These are phyloP conservation scores for Fragosphaeria purpurea DNA, from an alignment of 2,329 filamentous ascomycete genomes.

Conservation along the genomic window DNA sequence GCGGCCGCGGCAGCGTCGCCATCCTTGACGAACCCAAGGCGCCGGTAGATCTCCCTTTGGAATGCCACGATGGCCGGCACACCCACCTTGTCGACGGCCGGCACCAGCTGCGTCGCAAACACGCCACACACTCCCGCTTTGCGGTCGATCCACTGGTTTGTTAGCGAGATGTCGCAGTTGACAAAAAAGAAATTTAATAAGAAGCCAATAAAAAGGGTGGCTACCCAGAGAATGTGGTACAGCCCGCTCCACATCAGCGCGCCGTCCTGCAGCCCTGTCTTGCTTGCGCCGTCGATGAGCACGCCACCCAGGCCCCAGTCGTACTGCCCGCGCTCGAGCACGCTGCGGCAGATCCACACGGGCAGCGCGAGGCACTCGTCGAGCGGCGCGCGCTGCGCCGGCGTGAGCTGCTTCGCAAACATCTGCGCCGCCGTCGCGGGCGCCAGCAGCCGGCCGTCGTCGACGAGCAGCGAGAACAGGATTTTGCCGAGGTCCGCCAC, in stretches of 20 bases:
- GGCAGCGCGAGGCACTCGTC: slow-evolving; percentile 11
- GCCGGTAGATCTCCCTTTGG: slow-evolving; percentile 6
- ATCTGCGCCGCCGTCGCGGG: slow-evolving; percentile 10
- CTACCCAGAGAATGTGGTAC: slow-evolving; percentile 17
- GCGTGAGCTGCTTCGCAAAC: slow-evolving; percentile 15
- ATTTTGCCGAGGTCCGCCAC: slow-evolving; percentile 13
- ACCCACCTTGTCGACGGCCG: slow-evolving; percentile 5
- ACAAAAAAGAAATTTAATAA: no score
- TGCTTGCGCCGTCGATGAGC: slow-evolving; percentile 12
- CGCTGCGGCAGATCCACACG: slow-evolving; percentile 15
- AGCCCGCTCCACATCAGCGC: slow-evolving; percentile 17
- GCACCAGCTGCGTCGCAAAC: slow-evolving; percentile 17
- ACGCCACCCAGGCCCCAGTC: slow-evolving; percentile 18
- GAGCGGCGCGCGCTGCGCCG: slow-evolving; percentile 3
- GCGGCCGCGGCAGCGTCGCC: background rate
- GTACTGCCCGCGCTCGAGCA: slow-evolving; percentile 15
- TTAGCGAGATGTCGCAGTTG: no score
- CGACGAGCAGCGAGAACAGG: slow-evolving; percentile 15
- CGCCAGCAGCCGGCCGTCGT: slow-evolving; percentile 16
- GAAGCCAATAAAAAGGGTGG: no score
- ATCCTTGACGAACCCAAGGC: background rate
- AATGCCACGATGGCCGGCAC: slow-evolving; percentile 4
- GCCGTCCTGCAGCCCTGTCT: slow-evolving; percentile 11
- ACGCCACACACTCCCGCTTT: slow-evolving; percentile 16
- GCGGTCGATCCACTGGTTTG: slow-evolving; percentile 14